Evolutionary conservation across 1,139 yeast species (phyloP), one percentile per base, ranked within the genome.

Genomic region (Eremothecium coryli): DNA sequence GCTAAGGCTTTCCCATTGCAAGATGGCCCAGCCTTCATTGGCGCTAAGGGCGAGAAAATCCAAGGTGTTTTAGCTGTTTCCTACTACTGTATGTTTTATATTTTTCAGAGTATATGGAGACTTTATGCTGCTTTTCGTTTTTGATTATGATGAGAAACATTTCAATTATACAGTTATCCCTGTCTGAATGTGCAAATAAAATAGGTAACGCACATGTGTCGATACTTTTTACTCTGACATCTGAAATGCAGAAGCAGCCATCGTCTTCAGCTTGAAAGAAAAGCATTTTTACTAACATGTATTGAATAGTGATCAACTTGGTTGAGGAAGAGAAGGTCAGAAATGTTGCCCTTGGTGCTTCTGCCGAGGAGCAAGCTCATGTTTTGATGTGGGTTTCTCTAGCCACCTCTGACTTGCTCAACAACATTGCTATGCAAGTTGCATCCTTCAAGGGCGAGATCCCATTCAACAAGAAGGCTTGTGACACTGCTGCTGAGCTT

Each of bases 401-500:
- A 48, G 64, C 71, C 59, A 82, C 79, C 71, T 58, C 73, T 48
- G 93, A 84, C 54, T 50, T 79, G 43, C 54, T 75, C 56, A 50
- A 62, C 28, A 49, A 62, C 37, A 50, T 68, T 34, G 57, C 56
- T 29, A 40, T 38, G 13, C 43, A 43, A 22, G 32, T 43, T 39
- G 37, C 48, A 26, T 68, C 71, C 43, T 48, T 67, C 33, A 38
- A 54, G 16, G 75, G 78, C 41, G 48, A 50, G 29, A 50, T 41
- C 25, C 78, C 81, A 46, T 88, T 75, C 81, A 82, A 82, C 81
- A 85, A 85, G 76, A 81, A 80, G 70, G 56, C 52, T 38, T 76
- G 74, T 44, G 93, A 84, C 45, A 73, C 72, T 32, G 68, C 70
- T 41, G 45, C 47, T 30, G 70, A 49, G 23, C 52, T 54, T 36